A percentile compares a stretch with the other conserved stretches of the same genome.
These are phyloP conservation scores for Rhodotorula babjevae DNA, from an alignment of 768 basidiomycete species.

Conservation along the genomic window DNA sequence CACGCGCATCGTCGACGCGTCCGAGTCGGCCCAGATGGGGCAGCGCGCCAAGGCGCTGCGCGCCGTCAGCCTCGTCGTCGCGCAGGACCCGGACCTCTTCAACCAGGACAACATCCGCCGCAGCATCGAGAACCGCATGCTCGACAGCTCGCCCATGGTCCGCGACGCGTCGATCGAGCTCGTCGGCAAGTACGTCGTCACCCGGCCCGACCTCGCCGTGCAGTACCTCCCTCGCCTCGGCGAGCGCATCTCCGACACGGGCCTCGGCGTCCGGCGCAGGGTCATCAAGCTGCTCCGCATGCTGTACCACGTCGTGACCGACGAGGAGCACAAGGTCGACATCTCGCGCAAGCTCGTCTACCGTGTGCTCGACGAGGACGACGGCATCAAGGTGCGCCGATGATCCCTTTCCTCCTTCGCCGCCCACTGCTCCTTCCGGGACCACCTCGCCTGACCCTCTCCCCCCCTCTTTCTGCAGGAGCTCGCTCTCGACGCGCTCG, in stretches of 20 bases:
- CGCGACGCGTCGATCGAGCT: slow-evolving; percentile 95
- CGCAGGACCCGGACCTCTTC: slow-evolving; percentile 78
- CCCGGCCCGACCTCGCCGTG: slow-evolving; percentile 76
- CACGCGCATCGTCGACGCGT: slow-evolving; percentile 66
- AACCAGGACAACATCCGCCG: slow-evolving; percentile 70
- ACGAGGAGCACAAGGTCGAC: slow-evolving; percentile 62
- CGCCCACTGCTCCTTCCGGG: too few species aligned
- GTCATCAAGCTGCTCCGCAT: slow-evolving; percentile 89
- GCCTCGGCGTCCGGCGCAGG: slow-evolving; percentile 85
- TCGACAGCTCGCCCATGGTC: slow-evolving; percentile 87
- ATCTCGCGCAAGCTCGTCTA: slow-evolving; percentile 75
- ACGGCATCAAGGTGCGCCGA: slow-evolving; percentile 66
- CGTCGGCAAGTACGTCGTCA: slow-evolving; percentile 94
- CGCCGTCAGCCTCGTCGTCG: slow-evolving; percentile 82
- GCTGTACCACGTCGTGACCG: slow-evolving; percentile 65
- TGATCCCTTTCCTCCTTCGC: background rate
- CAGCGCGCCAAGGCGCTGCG: slow-evolving; percentile 91
- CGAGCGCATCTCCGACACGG: slow-evolving; percentile 88
- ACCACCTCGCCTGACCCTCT: too few species aligned
- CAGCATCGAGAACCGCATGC: slow-evolving; percentile 81
- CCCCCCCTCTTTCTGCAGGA: slow-evolving; percentile 54
- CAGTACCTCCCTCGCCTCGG: slow-evolving; percentile 85
- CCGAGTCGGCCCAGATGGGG: slow-evolving; percentile 81
- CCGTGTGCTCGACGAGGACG: slow-evolving; percentile 87
- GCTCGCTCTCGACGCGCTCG: slow-evolving; percentile 78